A percentile compares a stretch with the other conserved stretches of the same genome.
phyloP scores from a whole-genome alignment of 129 eudicot genomes.

The Ambrosia artemisiifolia region DNA sequence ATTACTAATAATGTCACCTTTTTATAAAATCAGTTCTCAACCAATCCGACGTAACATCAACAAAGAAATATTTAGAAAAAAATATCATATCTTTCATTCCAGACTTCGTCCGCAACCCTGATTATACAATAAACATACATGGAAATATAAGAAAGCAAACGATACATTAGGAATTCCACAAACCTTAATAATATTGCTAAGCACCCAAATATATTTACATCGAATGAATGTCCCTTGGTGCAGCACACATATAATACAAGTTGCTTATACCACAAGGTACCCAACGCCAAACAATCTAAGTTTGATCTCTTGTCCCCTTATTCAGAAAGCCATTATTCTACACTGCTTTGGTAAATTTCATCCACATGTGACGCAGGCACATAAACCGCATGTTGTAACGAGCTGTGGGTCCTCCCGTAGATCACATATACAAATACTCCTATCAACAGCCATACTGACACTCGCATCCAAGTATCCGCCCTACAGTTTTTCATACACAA shows the following conservation, averaged over 20 bases:
- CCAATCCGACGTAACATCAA: neutral
- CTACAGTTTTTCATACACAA: slow-evolving; percentile 37
- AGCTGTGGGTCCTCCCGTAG: slow-evolving; percentile 85
- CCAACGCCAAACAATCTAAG: slow-evolving; percentile 20
- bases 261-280: slow-evolving; percentile 13
- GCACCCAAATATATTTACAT: slow-evolving; percentile 17
- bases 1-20: too few relatives aligned
- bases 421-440: slow-evolving; percentile 63
- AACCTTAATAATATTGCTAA: slow-evolving; percentile 14
- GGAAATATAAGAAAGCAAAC: neutral
- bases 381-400: slow-evolving; percentile 71
- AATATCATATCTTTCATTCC: slow-evolving; percentile 6
- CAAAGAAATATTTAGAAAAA: neutral
- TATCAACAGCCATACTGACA: slow-evolving; percentile 72
- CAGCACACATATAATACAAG: slow-evolving; percentile 24
- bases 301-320: slow-evolving; percentile 5
- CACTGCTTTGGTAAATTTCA: slow-evolving; percentile 70
- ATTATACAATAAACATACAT: neutral
- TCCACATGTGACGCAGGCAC: slow-evolving; percentile 90
- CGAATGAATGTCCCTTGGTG: slow-evolving; percentile 14
- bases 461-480: slow-evolving; percentile 77
- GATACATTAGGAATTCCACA: slow-evolving; percentile 14
- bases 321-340: slow-evolving; percentile 31
- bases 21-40: too few relatives aligned
- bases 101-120: neutral